Evolutionary conservation across 2,329 filamentous ascomycete species (phyloP).

Genomic region (Daldinia eschscholtzii): DNA sequence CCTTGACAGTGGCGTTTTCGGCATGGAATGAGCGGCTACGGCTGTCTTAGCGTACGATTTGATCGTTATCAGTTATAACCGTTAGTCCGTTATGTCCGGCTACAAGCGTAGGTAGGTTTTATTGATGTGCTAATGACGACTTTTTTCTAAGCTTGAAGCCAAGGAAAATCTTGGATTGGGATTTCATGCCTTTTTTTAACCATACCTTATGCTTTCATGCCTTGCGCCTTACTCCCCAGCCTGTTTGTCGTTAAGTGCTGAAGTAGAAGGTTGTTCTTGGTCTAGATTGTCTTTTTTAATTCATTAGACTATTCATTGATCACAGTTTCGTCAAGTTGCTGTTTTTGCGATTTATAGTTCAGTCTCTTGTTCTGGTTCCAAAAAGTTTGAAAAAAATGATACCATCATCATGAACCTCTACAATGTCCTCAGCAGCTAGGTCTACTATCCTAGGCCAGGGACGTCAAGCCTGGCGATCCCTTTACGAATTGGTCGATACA

Average conservation of each 20-base stretch:
- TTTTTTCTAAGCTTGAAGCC: slow-evolving; percentile 41
- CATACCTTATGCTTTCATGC: slow-evolving; percentile 20
- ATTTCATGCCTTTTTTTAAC: slow-evolving; percentile 21
- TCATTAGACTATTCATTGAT: slow-evolving; percentile 29
- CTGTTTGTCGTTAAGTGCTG: slow-evolving; percentile 21
- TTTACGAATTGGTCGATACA: slow-evolving; percentile 49
- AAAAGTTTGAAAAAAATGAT: slow-evolving; percentile 17
- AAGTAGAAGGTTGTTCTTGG: slow-evolving; percentile 23
- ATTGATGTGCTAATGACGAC: slow-evolving; percentile 47
- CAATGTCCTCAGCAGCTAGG: slow-evolving; percentile 54
- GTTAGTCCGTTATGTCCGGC: slow-evolving; percentile 16
- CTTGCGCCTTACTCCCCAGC: slow-evolving; percentile 29
- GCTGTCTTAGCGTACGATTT: slow-evolving; percentile 30
- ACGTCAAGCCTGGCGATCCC: slow-evolving; percentile 50
- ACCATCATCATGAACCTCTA: slow-evolving; percentile 49
- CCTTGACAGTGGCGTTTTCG: slow-evolving; percentile 14
- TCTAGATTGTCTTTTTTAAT: slow-evolving; percentile 2
- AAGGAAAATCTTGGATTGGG: slow-evolving; percentile 39
- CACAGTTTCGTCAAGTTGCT: slow-evolving; percentile 10
- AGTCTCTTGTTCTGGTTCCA: slow-evolving; percentile 13
- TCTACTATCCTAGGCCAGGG: slow-evolving; percentile 50
- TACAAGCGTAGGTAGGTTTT: slow-evolving; percentile 7
- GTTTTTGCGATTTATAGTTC: slow-evolving; percentile 11
- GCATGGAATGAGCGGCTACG: slow-evolving; percentile 14
- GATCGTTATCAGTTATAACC: slow-evolving; percentile 17